Percentiles rank a stretch among this genome's conserved stretches.
phyloP scores from a whole-genome alignment of 371 early-diverging fungal genomes.

The Nematocida sp. region DNA sequence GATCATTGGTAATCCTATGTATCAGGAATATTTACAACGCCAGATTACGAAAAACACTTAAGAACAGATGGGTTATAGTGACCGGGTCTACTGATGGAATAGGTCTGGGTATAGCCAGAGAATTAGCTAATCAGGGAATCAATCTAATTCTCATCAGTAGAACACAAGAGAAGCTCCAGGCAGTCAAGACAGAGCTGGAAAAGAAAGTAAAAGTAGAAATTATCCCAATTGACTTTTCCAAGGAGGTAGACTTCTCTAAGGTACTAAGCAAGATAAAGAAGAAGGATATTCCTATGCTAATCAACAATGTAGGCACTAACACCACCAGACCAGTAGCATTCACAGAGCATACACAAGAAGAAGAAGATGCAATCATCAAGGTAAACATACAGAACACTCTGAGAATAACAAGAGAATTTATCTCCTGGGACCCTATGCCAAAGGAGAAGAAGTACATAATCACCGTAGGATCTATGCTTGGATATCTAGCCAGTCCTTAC shows the following conservation, averaged over 20 bases:
- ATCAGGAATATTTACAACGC: slow-evolving; percentile 6
- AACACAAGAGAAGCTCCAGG: slow-evolving; percentile 73
- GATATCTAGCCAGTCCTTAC: slow-evolving; percentile 75
- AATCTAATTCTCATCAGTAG: slow-evolving; percentile 81
- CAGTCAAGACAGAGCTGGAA: slow-evolving; percentile 68
- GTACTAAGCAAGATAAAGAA: slow-evolving; percentile 12
- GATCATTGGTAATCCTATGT: background rate
- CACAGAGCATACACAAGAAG: slow-evolving; percentile 54
- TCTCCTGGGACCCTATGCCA: slow-evolving; percentile 45
- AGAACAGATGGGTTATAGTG: slow-evolving; percentile 66
- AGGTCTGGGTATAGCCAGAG: slow-evolving; percentile 81
- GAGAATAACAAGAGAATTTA: slow-evolving; percentile 65
- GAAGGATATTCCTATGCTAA: slow-evolving; percentile 48
- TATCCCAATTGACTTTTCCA: slow-evolving; percentile 72
- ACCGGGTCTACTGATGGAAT: slow-evolving; percentile 95
- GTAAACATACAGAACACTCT: slow-evolving; percentile 77
- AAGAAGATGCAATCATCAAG: slow-evolving; percentile 68
- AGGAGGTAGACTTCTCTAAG: slow-evolving; percentile 60
- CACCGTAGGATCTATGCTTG: slow-evolving; percentile 83
- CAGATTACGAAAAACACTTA: background rate
- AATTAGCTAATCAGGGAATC: slow-evolving; percentile 74
- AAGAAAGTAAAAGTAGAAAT: slow-evolving; percentile 70
- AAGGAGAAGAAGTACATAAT: slow-evolving; percentile 75
- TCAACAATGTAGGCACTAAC: slow-evolving; percentile 55
- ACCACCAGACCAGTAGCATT: slow-evolving; percentile 69